Base-by-base conservation (phyloP, 2,329 filamentous ascomycete genomes). In the Talaromyces atroroseus region DNA sequence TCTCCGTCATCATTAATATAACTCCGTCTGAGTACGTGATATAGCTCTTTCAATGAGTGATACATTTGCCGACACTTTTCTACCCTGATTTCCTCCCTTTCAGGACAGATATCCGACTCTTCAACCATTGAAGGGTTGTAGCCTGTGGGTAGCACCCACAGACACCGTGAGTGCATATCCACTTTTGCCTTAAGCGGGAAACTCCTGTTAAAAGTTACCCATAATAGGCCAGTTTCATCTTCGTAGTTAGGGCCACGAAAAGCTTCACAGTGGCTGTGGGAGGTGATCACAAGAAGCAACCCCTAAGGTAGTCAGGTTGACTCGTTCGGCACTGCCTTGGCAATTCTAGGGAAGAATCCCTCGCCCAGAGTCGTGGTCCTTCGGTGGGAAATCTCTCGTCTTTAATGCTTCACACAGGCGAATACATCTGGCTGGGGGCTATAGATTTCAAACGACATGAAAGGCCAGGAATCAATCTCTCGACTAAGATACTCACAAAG, bases 371-470 rank as follows among this genome's bases (percentile, higher is more conserved):
- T 23, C 10, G 29, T 49, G 11, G 47, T 49, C 29, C 36, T 49
- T 49, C 47, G 18, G n/a, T 61, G 40, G 34, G 32, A 51, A 44
- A 61, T 48, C 24, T 61, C 59, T n/a, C 54, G 57, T 36, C 59
- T 56, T 24, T 61, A 54, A 50, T 59, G 51, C 50, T 61, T 57
- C 16, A 61, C 59, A 34, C 54, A 61, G 18, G 50, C 45, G 18
- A 61, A 56, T 6, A 52, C 54, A 53, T 57, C 57, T 1, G 48
- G 23, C 45, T 57, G 57, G 3, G 45, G 45, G 24, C 54, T 32
- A 38, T 61, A 61, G 36, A 61, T 56, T 40, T 61, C 59, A 42
- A 61, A 51, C 12, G 49, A 57, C n/a, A 46, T 21, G 12, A 6
- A 20, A 12, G 45, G 49, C 50, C 44, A 29, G 24, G 29, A 23